These are phyloP conservation scores for Pinus albicaulis DNA, from an alignment of 75 land plant genomes.

Conservation along the genomic window DNA sequence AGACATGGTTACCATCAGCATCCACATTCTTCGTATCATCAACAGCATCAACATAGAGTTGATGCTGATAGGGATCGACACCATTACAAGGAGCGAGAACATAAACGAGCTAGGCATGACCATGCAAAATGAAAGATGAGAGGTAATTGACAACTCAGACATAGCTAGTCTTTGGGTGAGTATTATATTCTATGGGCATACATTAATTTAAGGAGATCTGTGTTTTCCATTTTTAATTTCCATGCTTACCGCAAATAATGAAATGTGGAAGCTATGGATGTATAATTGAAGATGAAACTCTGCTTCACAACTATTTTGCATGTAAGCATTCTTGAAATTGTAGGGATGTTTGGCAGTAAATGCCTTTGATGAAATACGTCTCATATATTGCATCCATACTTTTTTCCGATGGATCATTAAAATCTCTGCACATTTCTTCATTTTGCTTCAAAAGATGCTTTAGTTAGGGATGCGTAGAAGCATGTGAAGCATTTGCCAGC, in stretches of 20 bases:
- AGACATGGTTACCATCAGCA: slow-evolving; percentile 9
- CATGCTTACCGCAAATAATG: slow-evolving; percentile 4
- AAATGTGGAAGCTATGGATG: slow-evolving; percentile 4
- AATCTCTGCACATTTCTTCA: not conserved
- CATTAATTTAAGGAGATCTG: not conserved
- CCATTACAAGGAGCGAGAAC: slow-evolving; percentile 9
- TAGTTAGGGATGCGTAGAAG: not conserved
- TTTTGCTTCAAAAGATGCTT: not conserved
- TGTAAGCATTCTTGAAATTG: slow-evolving; percentile 6
- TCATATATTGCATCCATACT: not conserved
- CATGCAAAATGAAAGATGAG: slow-evolving; percentile 6
- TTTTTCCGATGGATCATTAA: not conserved
- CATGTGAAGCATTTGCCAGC: not conserved
- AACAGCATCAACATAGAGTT: slow-evolving; percentile 8
- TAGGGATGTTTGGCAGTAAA: slow-evolving; percentile 5
- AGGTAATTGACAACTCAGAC: not conserved
- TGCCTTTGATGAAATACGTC: slow-evolving; percentile 3
- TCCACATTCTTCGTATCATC: slow-evolving; percentile 6
- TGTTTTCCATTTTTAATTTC: not conserved
- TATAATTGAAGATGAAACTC: slow-evolving; percentile 8
- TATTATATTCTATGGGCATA: not conserved
- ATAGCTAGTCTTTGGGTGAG: not conserved
- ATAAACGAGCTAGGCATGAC: slow-evolving; percentile 8
- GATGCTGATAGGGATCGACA: slow-evolving; percentile 9
- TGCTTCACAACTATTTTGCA: not conserved